phyloP scores from a whole-genome alignment of 1,284 basidiomycete species.

The Trametes sp. region DNA sequence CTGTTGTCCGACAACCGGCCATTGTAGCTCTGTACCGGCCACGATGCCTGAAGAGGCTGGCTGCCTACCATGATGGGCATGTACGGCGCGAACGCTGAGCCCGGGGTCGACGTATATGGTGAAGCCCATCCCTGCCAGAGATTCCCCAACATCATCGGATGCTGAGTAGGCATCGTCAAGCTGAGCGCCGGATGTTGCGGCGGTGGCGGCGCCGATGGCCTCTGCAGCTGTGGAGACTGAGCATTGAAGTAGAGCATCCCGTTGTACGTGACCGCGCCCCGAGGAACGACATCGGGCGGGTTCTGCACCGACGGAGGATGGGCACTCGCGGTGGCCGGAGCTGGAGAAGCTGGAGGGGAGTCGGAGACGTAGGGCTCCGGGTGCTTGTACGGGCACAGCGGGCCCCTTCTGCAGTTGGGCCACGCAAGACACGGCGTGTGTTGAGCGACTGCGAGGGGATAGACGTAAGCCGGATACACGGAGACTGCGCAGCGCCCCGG shows the following conservation, averaged over 20 bases:
- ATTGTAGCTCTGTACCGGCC: neutral
- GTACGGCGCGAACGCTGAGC: slow-evolving; percentile 17
- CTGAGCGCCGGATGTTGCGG: slow-evolving; percentile 14
- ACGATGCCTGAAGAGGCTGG: neutral
- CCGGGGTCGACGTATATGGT: slow-evolving; percentile 14
- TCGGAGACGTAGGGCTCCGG: slow-evolving; percentile 41
- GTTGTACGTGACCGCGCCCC: slow-evolving; percentile 25
- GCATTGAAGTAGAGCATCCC: slow-evolving; percentile 28
- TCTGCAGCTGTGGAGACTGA: slow-evolving; percentile 7
- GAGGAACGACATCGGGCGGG: slow-evolving; percentile 21
- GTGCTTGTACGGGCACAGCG: slow-evolving; percentile 44
- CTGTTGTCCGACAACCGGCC: slow-evolving; percentile 9
- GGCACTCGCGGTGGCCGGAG: neutral
- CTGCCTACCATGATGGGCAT: slow-evolving; percentile 10
- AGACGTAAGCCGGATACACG: slow-evolving; percentile 7
- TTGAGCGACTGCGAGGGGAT: slow-evolving; percentile 32
- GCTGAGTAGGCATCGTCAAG: slow-evolving; percentile 25
- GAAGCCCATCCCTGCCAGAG: slow-evolving; percentile 25
- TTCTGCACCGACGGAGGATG: neutral
- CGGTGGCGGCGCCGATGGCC: slow-evolving; percentile 11
- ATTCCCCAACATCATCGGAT: slow-evolving; percentile 19
- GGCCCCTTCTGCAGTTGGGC: slow-evolving; percentile 41
- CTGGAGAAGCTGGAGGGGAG: slow-evolving; percentile 26
- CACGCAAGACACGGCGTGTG: slow-evolving; percentile 49
- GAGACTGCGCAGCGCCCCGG: neutral